phyloP scores from a whole-genome alignment of 345 rosid species.

The Leavenworthia alabamica region DNA sequence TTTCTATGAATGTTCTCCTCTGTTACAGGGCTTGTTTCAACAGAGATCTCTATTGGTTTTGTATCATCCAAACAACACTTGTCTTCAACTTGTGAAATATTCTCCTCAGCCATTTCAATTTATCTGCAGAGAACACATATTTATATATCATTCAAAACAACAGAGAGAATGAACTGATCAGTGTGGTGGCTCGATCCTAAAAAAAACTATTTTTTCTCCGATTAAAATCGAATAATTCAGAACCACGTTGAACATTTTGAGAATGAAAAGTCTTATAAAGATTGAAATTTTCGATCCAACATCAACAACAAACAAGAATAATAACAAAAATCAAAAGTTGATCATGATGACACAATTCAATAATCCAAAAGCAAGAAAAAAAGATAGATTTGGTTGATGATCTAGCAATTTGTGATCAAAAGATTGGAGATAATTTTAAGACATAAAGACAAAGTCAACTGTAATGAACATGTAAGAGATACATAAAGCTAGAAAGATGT shows the following conservation, averaged over 20 bases:
- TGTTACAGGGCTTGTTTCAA: constrained; percentile 5
- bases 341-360: neutral
- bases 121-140: constrained; percentile 7
- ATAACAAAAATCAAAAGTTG: neutral
- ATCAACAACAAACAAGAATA: neutral
- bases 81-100: constrained; percentile 21
- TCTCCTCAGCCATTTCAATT: constrained; percentile 26
- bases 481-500: constrained; percentile 15
- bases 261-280: neutral
- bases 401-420: constrained; percentile 7
- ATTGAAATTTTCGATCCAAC: neutral
- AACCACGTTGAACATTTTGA: neutral
- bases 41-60: constrained; percentile 2
- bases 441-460: constrained; percentile 8
- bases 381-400: constrained; percentile 10
- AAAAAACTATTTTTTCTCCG: neutral
- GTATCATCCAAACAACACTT: constrained; percentile 23
- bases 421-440: neutral
- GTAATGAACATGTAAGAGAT: neutral
- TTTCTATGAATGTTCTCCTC: neutral
- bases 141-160: constrained; percentile 1
- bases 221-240: neutral
- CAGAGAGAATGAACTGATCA: neutral
- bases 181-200: constrained; percentile 4
- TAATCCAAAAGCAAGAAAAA: neutral